Percentiles rank a stretch among this genome's conserved stretches.
These are phyloP conservation scores for Trichoderma semiorbis DNA, from an alignment of 2,329 filamentous ascomycete genomes.

Conservation along the genomic window DNA sequence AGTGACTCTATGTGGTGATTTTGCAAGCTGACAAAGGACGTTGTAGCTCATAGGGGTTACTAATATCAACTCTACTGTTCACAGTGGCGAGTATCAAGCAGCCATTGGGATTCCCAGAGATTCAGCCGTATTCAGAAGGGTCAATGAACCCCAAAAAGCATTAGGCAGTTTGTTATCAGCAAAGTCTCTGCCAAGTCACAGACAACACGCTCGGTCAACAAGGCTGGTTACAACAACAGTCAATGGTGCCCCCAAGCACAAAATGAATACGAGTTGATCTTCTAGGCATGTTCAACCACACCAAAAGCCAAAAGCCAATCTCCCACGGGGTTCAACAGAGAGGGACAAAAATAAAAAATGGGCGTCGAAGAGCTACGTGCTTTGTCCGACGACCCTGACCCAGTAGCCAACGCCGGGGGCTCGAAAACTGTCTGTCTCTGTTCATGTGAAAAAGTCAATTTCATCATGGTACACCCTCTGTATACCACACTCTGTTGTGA, in stretches of 20 bases:
- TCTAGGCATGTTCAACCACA: slow-evolving; percentile 13
- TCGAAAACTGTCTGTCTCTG: neutral
- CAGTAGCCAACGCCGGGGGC: neutral
- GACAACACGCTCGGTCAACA: neutral
- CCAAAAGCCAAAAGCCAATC: neutral
- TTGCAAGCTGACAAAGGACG: neutral
- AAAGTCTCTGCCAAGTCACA: slow-evolving; percentile 1
- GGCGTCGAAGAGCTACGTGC: neutral
- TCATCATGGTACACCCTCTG: neutral
- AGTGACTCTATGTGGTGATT: neutral
- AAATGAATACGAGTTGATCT: slow-evolving; percentile 13
- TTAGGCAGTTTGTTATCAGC: neutral
- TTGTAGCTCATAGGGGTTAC: neutral
- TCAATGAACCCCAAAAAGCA: neutral
- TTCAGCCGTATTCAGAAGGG: neutral
- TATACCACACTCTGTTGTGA: neutral
- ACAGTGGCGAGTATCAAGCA: neutral
- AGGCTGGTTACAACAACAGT: neutral
- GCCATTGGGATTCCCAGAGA: neutral
- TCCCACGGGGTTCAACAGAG: neutral
- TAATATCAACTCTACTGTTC: neutral
- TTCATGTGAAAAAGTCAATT: neutral
- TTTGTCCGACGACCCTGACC: slow-evolving; percentile 11
- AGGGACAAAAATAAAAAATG: neutral
- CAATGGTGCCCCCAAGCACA: neutral